These are phyloP conservation scores for Phytophthora foliorum DNA, from an alignment of 352 stramenopile species.

Conservation along the genomic window DNA sequence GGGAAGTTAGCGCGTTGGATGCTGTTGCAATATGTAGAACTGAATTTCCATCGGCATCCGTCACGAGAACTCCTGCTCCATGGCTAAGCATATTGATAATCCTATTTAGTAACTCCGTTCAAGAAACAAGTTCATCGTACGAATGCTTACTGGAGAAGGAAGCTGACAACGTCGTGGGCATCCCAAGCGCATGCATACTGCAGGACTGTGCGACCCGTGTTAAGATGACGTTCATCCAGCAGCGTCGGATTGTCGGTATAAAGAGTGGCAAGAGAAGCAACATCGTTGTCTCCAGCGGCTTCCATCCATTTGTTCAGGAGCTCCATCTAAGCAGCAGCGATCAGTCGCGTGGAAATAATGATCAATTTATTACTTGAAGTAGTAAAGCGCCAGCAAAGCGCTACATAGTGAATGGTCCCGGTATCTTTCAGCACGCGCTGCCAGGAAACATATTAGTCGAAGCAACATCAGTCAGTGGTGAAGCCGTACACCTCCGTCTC, in stretches of 20 bases:
- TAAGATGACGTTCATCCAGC: slow-evolving; percentile 29
- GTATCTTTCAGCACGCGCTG: too few species aligned
- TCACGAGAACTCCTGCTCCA: slow-evolving; percentile 24
- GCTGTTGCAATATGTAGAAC: slow-evolving; percentile 32
- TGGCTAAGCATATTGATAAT: slow-evolving; percentile 10
- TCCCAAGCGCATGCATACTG: slow-evolving; percentile 31
- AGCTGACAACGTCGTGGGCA: slow-evolving; percentile 18
- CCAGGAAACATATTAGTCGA: neutral
- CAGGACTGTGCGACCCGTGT: slow-evolving; percentile 28
- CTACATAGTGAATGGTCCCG: too few species aligned
- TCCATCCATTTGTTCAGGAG: slow-evolving; percentile 27
- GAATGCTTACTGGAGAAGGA: slow-evolving; percentile 23
- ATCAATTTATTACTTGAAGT: slow-evolving; percentile 28
- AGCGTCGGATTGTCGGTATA: slow-evolving; percentile 13
- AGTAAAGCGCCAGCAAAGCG: too few species aligned
- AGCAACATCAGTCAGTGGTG: slow-evolving; percentile 52
- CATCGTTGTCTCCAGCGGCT: slow-evolving; percentile 21
- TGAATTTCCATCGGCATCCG: slow-evolving; percentile 34
- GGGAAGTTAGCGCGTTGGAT: slow-evolving; percentile 23
- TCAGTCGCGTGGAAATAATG: slow-evolving; percentile 23
- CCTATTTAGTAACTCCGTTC: neutral
- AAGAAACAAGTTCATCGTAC: neutral
- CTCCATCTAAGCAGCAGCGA: slow-evolving; percentile 13
- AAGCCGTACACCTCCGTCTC: slow-evolving; percentile 71
- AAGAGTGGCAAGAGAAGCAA: slow-evolving; percentile 6